Evolutionary conservation across 805 yeast genomes (phyloP).

Genomic region (Metschnikowia arizonensis): DNA sequence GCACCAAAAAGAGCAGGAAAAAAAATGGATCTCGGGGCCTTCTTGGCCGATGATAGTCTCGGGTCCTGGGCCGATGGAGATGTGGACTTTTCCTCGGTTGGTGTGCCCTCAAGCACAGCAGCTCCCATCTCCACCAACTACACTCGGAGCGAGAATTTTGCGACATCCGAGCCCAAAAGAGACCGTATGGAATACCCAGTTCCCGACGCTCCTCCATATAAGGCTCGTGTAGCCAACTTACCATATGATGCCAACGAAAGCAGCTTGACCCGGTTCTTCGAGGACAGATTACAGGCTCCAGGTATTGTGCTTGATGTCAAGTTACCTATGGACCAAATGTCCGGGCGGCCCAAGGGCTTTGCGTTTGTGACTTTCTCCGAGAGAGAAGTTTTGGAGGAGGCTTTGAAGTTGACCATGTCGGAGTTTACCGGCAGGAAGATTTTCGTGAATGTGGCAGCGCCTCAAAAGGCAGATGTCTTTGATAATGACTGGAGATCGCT

Average conservation of each 20-base stretch:
- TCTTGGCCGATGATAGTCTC: constrained; percentile 70
- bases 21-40: constrained; percentile 77
- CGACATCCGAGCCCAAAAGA: constrained; percentile 21
- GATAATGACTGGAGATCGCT: constrained; percentile 45
- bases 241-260: constrained; percentile 78
- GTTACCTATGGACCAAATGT: constrained; percentile 64
- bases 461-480: constrained; percentile 43
- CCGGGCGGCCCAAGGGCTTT: constrained; percentile 59
- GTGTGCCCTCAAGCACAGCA: constrained; percentile 38
- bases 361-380: constrained; percentile 51
- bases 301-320: constrained; percentile 58
- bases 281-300: constrained; percentile 48
- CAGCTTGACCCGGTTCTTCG: constrained; percentile 57
- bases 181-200: constrained; percentile 73
- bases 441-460: constrained; percentile 57
- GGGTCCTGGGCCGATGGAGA: constrained; percentile 86
- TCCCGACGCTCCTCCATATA: constrained; percentile 89
- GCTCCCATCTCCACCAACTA: constrained; percentile 12
- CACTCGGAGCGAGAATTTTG: constrained; percentile 9
- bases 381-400: constrained; percentile 47
- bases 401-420: constrained; percentile 42
- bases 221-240: constrained; percentile 83
- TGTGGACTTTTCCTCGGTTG: constrained; percentile 64
- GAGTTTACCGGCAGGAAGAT: constrained; percentile 48
- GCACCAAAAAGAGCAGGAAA: constrained; percentile 57